Conservation (phyloP, 139 green algal species). For the Micromonas pusilla region DNA sequence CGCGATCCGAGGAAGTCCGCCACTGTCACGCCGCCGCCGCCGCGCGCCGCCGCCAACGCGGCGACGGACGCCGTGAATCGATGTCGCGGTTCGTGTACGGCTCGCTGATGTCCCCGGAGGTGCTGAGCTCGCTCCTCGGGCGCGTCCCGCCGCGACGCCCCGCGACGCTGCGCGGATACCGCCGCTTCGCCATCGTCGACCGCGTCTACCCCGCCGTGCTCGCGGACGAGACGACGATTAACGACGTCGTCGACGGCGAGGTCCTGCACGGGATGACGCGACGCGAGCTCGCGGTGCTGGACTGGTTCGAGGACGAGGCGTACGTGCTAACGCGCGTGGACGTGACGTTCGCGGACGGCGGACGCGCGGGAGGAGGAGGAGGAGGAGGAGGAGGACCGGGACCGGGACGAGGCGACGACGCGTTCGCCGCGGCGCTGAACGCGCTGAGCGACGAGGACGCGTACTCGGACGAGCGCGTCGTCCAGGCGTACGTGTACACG, state of each 20-base stretch:
- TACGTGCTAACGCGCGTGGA: not conserved
- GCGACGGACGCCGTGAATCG: not conserved
- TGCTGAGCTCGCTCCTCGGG: not conserved
- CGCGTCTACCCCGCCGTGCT: not conserved
- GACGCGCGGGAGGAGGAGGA: no score
- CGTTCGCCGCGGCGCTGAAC: no score
- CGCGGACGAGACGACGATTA: not conserved
- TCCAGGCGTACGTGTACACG: not conserved
- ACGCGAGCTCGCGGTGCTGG: not conserved
- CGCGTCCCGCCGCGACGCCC: not conserved
- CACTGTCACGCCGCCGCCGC: not conserved
- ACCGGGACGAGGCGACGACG: no score
- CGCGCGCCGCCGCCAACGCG: not conserved
- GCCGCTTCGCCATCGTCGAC: not conserved
- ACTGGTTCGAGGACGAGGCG: not conserved
- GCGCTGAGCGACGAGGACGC: no score
- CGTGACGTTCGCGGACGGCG: not conserved
- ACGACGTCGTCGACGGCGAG: not conserved
- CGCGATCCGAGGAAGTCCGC: not conserved
- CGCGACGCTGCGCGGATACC: not conserved
- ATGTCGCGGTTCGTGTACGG: conserved; percentile 15
- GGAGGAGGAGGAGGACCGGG: no score
- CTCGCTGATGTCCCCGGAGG: not conserved
- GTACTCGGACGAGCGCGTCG: not conserved
- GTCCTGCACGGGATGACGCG: not conserved